A percentile compares a stretch with the other conserved stretches of the same genome.
phyloP scores from a whole-genome alignment of 768 basidiomycete species.

The Austroboletus eburneus region DNA sequence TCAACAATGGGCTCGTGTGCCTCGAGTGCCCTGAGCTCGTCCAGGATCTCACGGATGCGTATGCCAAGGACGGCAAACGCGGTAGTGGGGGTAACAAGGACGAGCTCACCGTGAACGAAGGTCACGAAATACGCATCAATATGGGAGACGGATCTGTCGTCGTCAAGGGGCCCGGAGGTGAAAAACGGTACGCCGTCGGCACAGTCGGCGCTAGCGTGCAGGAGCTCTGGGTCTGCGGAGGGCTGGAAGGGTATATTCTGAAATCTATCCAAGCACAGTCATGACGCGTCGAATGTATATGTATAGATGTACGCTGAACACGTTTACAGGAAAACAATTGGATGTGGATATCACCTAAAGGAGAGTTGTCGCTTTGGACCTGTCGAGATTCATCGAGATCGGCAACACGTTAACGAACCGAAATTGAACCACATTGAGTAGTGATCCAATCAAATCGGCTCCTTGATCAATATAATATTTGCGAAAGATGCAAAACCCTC shows the following conservation, averaged over 20 bases:
- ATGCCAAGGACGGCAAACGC: conserved; percentile 69
- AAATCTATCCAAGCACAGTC: conserved; percentile 52
- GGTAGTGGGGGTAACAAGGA: conserved; percentile 78
- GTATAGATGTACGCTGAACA: not conserved
- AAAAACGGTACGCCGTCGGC: conserved; percentile 61
- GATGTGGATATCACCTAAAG: too few relatives aligned
- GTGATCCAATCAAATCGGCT: too few relatives aligned
- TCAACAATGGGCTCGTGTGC: conserved; percentile 97
- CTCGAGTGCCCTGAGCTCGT: conserved; percentile 90
- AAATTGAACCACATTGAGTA: too few relatives aligned
- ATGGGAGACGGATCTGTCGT: conserved; percentile 70
- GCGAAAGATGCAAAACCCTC: not conserved
- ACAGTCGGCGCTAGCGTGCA: conserved; percentile 92
- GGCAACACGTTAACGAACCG: too few relatives aligned
- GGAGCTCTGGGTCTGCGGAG: conserved; percentile 95
- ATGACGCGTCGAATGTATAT: conserved; percentile 6
- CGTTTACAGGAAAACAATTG: not conserved
- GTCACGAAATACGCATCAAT: conserved; percentile 57
- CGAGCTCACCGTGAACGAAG: conserved; percentile 78
- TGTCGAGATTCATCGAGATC: too few relatives aligned
- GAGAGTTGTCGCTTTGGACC: too few relatives aligned
- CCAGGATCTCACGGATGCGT: conserved; percentile 69
- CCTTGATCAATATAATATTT: too few relatives aligned
- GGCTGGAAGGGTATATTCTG: conserved; percentile 87
- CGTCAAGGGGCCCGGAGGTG: conserved; percentile 41